Conservation (phyloP, 2,329 filamentous ascomycete species). For the Tolypocladium album region DNA sequence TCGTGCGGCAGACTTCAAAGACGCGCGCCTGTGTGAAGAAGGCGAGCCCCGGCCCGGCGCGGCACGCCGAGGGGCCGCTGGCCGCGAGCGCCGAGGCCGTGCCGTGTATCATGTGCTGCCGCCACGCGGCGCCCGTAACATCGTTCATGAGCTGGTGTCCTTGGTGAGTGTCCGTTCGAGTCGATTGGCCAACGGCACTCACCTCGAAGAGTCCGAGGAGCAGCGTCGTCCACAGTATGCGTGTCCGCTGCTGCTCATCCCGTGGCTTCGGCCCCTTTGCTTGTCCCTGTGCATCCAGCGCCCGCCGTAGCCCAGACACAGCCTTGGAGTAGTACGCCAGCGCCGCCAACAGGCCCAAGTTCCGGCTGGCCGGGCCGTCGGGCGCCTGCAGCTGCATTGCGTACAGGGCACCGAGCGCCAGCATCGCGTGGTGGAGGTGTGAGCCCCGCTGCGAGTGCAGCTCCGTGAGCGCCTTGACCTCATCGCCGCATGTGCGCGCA, state of each 20-base stretch:
- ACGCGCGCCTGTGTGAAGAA: slow-evolving; percentile 11
- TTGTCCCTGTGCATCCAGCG: not conserved
- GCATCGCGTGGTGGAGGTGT: not conserved
- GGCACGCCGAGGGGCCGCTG: slow-evolving; percentile 1
- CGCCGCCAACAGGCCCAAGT: not conserved
- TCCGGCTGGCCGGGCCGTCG: not conserved
- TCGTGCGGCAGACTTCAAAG: slow-evolving; percentile 20
- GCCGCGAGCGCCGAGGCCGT: slow-evolving; percentile 1
- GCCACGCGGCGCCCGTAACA: slow-evolving; percentile 3
- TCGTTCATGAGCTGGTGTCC: slow-evolving; percentile 2
- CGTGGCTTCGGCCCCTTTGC: too few relatives aligned
- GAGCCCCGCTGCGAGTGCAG: not conserved
- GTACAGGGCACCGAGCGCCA: not conserved
- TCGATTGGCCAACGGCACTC: not conserved
- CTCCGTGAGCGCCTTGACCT: slow-evolving; percentile 11
- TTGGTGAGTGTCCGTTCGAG: not conserved
- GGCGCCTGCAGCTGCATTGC: not conserved
- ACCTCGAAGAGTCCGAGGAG: slow-evolving; percentile 24
- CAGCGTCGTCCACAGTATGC: slow-evolving; percentile 21
- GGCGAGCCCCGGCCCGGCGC: not conserved
- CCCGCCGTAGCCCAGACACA: not conserved
- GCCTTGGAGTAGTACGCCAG: not conserved
- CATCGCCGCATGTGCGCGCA: slow-evolving; percentile 3
- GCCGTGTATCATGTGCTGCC: slow-evolving; percentile 4
- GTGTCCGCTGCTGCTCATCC: not conserved